Conservation (phyloP, 2,329 filamentous ascomycete genomes). For the Nemania diffusa region DNA sequence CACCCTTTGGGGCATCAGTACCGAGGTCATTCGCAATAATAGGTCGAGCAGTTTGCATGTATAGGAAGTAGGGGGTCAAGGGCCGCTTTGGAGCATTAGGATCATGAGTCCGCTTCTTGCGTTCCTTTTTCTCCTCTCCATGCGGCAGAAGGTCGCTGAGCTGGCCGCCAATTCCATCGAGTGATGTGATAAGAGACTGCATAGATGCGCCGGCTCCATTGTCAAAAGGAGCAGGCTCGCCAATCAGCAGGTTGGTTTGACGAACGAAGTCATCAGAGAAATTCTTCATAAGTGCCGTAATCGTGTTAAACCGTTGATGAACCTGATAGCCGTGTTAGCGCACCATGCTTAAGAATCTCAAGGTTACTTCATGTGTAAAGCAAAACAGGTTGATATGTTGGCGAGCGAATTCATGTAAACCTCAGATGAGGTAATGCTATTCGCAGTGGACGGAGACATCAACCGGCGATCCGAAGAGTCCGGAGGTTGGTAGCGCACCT, state of each 20-base stretch:
- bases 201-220: conserved; percentile 53
- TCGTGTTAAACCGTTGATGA: conserved; percentile 78
- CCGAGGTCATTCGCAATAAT: conserved; percentile 85
- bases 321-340: conserved; percentile 61
- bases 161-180: conserved; percentile 62
- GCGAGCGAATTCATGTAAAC: background rate
- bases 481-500: background rate
- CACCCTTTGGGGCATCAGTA: conserved; percentile 80
- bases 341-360: background rate
- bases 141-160: conserved; percentile 59
- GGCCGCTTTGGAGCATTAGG: conserved; percentile 96
- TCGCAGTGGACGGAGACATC: background rate
- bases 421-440: background rate
- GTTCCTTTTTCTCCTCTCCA: conserved; percentile 82
- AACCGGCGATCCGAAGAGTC: background rate
- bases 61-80: conserved; percentile 93
- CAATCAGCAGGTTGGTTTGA: conserved; percentile 86
- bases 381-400: background rate
- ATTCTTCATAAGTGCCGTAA: conserved; percentile 81
- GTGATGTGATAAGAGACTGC: conserved; percentile 58
- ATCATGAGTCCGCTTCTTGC: conserved; percentile 87
- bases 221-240: conserved; percentile 66
- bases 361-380: background rate
- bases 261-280: conserved; percentile 87
- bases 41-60: conserved; percentile 86